A percentile compares a stretch with the other conserved stretches of the same genome.
Conservation (phyloP, 768 basidiomycete species). For the Pisolithus orientalis region DNA sequence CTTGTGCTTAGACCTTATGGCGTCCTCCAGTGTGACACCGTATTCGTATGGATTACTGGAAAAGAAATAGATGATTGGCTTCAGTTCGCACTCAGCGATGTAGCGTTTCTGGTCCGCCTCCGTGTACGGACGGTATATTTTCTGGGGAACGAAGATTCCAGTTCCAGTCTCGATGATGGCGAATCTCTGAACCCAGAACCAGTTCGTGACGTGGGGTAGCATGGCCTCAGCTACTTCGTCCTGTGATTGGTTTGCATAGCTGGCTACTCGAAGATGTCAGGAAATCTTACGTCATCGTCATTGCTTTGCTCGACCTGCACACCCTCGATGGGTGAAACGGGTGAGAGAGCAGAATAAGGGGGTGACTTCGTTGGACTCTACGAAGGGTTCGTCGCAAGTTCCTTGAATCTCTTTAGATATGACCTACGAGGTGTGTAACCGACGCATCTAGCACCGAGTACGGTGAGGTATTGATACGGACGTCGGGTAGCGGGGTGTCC, state of each 20-base stretch:
- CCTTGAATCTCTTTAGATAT: too few relatives aligned
- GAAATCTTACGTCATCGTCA: slow-evolving; percentile 9
- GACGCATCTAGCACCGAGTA: too few relatives aligned
- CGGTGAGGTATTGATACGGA: background rate
- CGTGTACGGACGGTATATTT: slow-evolving; percentile 70
- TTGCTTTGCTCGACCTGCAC: background rate
- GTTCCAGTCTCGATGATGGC: slow-evolving; percentile 21
- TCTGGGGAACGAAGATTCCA: slow-evolving; percentile 60
- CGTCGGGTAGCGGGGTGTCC: background rate
- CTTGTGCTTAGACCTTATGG: slow-evolving; percentile 52
- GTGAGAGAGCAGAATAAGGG: background rate
- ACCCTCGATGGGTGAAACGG: background rate
- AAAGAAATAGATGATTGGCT: slow-evolving; percentile 59
- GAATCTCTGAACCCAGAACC: slow-evolving; percentile 15
- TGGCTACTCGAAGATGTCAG: background rate
- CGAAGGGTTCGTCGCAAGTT: background rate
- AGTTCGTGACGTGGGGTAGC: slow-evolving; percentile 21
- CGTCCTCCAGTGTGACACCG: slow-evolving; percentile 61
- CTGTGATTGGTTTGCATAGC: slow-evolving; percentile 10
- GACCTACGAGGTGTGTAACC: background rate
- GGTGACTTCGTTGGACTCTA: background rate
- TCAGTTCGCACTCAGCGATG: slow-evolving; percentile 61
- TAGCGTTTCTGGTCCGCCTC: slow-evolving; percentile 72
- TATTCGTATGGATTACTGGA: slow-evolving; percentile 46
- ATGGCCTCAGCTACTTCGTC: slow-evolving; percentile 14